These are phyloP conservation scores for Teratosphaeria zuluensis DNA, from an alignment of 2,329 filamentous ascomycete species.

Conservation along the genomic window DNA sequence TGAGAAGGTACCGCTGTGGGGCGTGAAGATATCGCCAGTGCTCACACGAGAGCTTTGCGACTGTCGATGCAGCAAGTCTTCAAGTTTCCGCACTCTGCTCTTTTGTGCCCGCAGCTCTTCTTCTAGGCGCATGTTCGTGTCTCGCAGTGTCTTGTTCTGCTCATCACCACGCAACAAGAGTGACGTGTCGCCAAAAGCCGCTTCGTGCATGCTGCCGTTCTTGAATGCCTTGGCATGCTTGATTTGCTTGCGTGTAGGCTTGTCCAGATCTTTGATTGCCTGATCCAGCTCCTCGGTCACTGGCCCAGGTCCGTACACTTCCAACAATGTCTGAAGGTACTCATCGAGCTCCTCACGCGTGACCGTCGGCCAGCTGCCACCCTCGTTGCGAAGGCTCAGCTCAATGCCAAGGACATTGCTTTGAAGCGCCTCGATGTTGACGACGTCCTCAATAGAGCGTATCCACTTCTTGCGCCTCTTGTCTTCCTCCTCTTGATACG, in stretches of 20 bases:
- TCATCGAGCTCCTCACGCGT: conserved; percentile 66
- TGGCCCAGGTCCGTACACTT: conserved; percentile 54
- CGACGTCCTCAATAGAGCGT: conserved; percentile 68
- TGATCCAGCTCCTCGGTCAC: conserved; percentile 65
- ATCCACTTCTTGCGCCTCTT: conserved; percentile 85
- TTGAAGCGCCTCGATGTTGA: conserved; percentile 57
- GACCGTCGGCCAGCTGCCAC: conserved; percentile 70
- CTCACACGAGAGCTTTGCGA: conserved; percentile 42
- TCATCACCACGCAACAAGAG: conserved; percentile 80
- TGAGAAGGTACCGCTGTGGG: conserved; percentile 14
- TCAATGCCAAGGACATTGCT: conserved; percentile 64
- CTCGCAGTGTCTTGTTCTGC: conserved; percentile 50
- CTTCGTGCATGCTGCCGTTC: conserved; percentile 88
- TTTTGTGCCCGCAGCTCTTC: conserved; percentile 74
- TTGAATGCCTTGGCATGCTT: conserved; percentile 90
- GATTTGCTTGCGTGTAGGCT: conserved; percentile 74
- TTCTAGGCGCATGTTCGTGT: conserved; percentile 48
- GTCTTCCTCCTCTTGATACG: conserved; percentile 86
- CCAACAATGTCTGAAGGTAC: conserved; percentile 58
- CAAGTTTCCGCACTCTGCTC: conserved; percentile 80
- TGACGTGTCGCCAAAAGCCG: conserved; percentile 75
- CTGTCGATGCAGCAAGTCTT: conserved; percentile 85
- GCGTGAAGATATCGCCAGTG: conserved; percentile 25
- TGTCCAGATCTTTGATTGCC: conserved; percentile 67
- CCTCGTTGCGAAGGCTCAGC: conserved; percentile 72